Evolutionary conservation across 805 yeast species (phyloP).

Genomic region (Starmerella floricola): DNA sequence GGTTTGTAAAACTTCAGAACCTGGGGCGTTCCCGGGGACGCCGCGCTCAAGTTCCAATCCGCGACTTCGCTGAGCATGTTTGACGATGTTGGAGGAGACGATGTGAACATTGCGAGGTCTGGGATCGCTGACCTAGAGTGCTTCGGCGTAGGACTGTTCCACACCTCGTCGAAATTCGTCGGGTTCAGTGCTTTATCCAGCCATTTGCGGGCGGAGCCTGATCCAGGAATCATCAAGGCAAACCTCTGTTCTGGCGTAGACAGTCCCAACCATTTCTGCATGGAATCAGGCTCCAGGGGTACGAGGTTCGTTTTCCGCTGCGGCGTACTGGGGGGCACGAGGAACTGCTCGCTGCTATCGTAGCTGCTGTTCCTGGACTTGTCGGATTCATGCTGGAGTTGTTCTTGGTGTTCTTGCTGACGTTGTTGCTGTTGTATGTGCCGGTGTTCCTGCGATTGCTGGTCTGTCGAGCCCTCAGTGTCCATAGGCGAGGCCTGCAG

Average conservation of each 20-base stretch:
- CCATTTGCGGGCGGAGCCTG: slow-evolving; percentile 19
- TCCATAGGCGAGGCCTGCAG: no score
- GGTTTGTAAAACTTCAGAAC: neutral
- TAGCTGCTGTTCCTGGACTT: no score
- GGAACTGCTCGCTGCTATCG: neutral
- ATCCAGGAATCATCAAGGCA: slow-evolving; percentile 10
- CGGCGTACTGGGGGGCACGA: slow-evolving; percentile 11
- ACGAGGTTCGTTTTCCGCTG: neutral
- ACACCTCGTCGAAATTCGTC: slow-evolving; percentile 13
- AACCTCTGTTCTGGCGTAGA: slow-evolving; percentile 13
- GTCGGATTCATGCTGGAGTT: neutral
- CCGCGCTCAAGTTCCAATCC: slow-evolving; percentile 11
- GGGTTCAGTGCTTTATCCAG: slow-evolving; percentile 14
- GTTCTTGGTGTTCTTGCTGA: neutral
- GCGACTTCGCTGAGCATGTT: slow-evolving; percentile 18
- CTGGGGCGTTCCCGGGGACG: slow-evolving; percentile 1
- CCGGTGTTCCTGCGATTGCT: neutral
- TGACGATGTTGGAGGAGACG: slow-evolving; percentile 21
- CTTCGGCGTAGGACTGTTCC: slow-evolving; percentile 17
- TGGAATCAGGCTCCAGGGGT: slow-evolving; percentile 13
- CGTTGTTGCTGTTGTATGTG: neutral
- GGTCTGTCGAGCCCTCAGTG: neutral
- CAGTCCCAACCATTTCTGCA: slow-evolving; percentile 17
- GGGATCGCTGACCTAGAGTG: slow-evolving; percentile 1
- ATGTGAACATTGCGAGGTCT: slow-evolving; percentile 11